Evolutionary conservation across 768 basidiomycete species (phyloP).

Genomic region (Clavaria fumosa): DNA sequence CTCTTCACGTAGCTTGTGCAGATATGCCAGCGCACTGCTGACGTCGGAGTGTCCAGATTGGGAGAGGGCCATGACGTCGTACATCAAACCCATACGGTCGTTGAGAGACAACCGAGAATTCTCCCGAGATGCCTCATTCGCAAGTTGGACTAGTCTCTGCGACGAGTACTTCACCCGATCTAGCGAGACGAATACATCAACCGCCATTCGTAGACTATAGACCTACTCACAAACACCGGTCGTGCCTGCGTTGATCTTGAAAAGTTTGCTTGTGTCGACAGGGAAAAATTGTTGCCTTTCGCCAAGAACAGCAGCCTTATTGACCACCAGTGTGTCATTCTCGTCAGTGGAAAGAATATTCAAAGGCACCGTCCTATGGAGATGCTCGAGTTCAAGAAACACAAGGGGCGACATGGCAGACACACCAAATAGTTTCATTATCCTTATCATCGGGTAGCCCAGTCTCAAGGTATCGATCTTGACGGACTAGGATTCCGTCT

Average conservation of each 20-base stretch:
- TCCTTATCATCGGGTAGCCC: constrained; percentile 68
- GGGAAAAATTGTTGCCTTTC: constrained; percentile 52
- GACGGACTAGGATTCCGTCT: constrained; percentile 61
- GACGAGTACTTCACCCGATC: constrained; percentile 80
- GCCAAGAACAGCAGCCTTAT: constrained; percentile 49
- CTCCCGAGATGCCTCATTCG: constrained; percentile 56
- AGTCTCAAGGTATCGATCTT: constrained; percentile 85
- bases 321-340: constrained; percentile 38
- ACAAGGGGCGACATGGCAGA: background rate
- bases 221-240: constrained; percentile 66
- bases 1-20: constrained; percentile 56
- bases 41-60: constrained; percentile 67
- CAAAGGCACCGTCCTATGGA: constrained; percentile 63
- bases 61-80: constrained; percentile 68
- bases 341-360: constrained; percentile 48
- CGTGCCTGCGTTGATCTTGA: constrained; percentile 85
- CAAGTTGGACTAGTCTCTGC: constrained; percentile 64
- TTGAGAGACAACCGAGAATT: constrained; percentile 57
- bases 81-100: constrained; percentile 80
- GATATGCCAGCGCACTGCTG: constrained; percentile 61
- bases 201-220: constrained; percentile 4
- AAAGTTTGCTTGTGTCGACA: constrained; percentile 61
- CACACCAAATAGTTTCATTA: constrained; percentile 76
- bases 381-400: constrained; percentile 2
- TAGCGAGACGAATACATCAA: constrained; percentile 14